Percentiles rank a stretch among this genome's conserved stretches.
Evolutionary conservation across 352 stramenopile species (phyloP).

Genomic region (Stramenopiles sp.): DNA sequence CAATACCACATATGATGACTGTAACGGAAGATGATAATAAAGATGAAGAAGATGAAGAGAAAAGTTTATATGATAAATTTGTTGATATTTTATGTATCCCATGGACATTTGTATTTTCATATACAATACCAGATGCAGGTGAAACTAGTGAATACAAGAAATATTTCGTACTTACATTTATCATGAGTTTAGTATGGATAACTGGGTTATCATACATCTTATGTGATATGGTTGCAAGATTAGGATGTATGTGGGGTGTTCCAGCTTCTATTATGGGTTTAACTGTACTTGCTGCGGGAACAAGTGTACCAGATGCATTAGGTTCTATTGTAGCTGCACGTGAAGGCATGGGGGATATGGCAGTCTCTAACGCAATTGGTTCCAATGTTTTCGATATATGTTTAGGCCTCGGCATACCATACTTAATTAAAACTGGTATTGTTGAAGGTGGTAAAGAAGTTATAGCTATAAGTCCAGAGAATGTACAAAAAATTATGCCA

Average conservation of each 20-base stretch:
- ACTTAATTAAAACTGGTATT: too few species aligned
- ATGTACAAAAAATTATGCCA: too few species aligned
- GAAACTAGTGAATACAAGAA: neutral
- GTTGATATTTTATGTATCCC: neutral
- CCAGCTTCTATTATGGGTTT: too few species aligned
- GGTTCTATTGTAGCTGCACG: slow-evolving; percentile 18
- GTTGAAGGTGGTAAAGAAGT: too few species aligned
- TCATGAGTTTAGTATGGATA: neutral
- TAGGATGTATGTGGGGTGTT: too few species aligned
- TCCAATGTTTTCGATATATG: slow-evolving; percentile 23
- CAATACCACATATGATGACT: too few species aligned
- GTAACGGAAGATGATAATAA: neutral
- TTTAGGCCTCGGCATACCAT: slow-evolving; percentile 19
- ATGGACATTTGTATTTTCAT: neutral
- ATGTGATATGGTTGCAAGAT: too few species aligned
- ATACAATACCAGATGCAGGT: too few species aligned
- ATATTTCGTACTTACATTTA: neutral
- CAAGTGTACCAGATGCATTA: slow-evolving; percentile 18
- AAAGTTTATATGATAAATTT: neutral
- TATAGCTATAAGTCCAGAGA: too few species aligned
- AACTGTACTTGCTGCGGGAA: slow-evolving; percentile 10
- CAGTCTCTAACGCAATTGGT: slow-evolving; percentile 19
- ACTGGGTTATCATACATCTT: too few species aligned
- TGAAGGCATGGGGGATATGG: slow-evolving; percentile 20
- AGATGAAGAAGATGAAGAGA: neutral